Percentiles rank a stretch among this genome's conserved stretches.
Evolutionary conservation across 768 basidiomycete species (phyloP).

Genomic region (Strobilomyces echinocephalus): DNA sequence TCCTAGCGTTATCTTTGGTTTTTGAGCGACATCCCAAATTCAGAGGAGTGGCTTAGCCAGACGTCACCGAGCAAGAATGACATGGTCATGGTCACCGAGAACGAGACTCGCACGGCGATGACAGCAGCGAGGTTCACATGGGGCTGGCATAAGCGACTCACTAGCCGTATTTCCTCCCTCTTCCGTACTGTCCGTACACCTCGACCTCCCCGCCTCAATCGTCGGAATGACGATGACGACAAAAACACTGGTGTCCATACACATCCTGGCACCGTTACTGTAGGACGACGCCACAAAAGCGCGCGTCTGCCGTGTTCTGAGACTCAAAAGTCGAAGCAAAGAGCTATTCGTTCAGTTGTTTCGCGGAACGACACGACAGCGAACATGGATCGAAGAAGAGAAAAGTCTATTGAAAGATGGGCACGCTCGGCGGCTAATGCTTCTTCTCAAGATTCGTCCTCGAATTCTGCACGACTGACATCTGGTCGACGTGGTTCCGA

Average conservation of each 20-base stretch:
- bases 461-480: conserved; percentile 9
- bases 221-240: conserved; percentile 15
- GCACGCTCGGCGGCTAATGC: conserved; percentile 24
- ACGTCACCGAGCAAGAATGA: conserved; percentile 49
- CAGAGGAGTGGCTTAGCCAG: conserved; percentile 64
- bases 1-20: conserved; percentile 61
- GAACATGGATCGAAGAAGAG: conserved; percentile 22
- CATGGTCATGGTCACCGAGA: conserved; percentile 60
- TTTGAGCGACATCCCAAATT: conserved; percentile 58
- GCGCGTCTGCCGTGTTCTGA: conserved; percentile 13
- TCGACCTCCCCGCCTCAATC: conserved; percentile 13
- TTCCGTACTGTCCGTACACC: conserved; percentile 39
- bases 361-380: conserved; percentile 21
- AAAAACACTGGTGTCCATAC: conserved; percentile 30
- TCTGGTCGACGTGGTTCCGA: conserved; percentile 29
- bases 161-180: conserved; percentile 45
- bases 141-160: conserved; percentile 46
- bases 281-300: conserved; percentile 26
- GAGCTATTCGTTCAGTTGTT: conserved; percentile 15
- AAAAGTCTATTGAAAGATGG: conserved; percentile 33
- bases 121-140: conserved; percentile 59
- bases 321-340: conserved; percentile 28
- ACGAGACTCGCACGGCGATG: conserved; percentile 74
- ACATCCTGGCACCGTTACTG: conserved; percentile 21
- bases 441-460: conserved; percentile 16